A percentile compares a stretch with the other conserved stretches of the same genome.
These are phyloP conservation scores for Oropetium thomaeum DNA, from an alignment of 176 grass and related monocot species.

Conservation along the genomic window DNA sequence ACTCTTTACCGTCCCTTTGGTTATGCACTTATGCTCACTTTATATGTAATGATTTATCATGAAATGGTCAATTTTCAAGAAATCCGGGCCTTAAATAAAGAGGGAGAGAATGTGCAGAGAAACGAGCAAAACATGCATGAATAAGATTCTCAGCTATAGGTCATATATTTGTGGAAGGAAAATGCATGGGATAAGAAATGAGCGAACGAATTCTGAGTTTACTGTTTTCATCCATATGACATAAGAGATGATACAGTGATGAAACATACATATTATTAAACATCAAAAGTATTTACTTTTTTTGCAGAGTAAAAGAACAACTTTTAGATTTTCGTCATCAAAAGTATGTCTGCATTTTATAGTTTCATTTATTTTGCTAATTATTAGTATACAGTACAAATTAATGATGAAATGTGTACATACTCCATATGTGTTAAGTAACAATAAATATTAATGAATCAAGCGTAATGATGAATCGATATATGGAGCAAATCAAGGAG, in stretches of 20 bases:
- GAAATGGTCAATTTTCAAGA: not conserved
- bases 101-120: too few species aligned
- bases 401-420: not conserved
- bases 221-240: not conserved
- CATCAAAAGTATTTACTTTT: not conserved
- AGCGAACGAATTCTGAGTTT: not conserved
- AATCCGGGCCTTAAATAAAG: not conserved
- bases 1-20: not conserved
- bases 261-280: not conserved
- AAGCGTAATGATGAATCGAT: not conserved
- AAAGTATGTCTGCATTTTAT: too few species aligned
- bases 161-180: too few species aligned
- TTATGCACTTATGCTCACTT: not conserved
- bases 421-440: not conserved
- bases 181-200: not conserved
- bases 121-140: too few species aligned
- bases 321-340: too few species aligned
- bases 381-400: too few species aligned
- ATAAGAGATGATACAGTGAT: not conserved
- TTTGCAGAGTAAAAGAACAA: not conserved
- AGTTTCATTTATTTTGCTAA: too few species aligned
- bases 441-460: not conserved
- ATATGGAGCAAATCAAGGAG: not conserved
- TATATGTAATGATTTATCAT: not conserved
- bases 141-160: too few species aligned